These are phyloP conservation scores for Euphorbia lathyris DNA, from an alignment of 345 rosid species.

Conservation along the genomic window DNA sequence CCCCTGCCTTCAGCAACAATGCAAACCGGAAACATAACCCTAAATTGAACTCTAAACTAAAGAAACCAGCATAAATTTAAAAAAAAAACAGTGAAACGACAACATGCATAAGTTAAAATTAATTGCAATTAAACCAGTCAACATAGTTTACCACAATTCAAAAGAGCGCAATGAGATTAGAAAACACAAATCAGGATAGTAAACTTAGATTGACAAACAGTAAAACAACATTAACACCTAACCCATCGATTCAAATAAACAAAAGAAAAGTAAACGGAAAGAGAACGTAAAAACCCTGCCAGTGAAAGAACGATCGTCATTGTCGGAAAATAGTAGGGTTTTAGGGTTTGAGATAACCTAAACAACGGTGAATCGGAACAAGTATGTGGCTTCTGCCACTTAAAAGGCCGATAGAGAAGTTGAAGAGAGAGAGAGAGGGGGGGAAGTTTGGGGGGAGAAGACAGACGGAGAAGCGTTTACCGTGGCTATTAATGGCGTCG, in stretches of 20 bases:
- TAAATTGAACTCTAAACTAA: not conserved
- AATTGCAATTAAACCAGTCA: not conserved
- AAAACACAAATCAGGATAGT: not conserved
- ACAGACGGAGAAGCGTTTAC: too few species aligned
- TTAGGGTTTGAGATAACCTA: slow-evolving; percentile 7
- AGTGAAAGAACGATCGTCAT: slow-evolving; percentile 2
- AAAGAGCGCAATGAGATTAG: too few species aligned
- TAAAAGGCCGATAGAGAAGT: not conserved
- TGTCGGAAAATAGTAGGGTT: not conserved
- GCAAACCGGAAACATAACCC: not conserved
- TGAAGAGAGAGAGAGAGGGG: too few species aligned
- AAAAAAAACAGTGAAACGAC: not conserved
- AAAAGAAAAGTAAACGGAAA: not conserved
- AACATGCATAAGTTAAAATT: not conserved
- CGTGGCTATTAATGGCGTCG: too few species aligned
- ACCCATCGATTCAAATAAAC: not conserved
- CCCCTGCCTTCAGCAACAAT: too few species aligned
- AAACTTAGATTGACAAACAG: not conserved
- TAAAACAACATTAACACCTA: not conserved
- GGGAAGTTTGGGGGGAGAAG: too few species aligned
- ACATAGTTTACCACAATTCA: not conserved
- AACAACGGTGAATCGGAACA: not conserved
- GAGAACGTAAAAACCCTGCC: slow-evolving; percentile 10
- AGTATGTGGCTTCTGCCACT: not conserved
- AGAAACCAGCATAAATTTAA: not conserved